These are phyloP conservation scores for Flaveria sonorensis DNA, from an alignment of 129 eudicot genomes.

Conservation along the genomic window DNA sequence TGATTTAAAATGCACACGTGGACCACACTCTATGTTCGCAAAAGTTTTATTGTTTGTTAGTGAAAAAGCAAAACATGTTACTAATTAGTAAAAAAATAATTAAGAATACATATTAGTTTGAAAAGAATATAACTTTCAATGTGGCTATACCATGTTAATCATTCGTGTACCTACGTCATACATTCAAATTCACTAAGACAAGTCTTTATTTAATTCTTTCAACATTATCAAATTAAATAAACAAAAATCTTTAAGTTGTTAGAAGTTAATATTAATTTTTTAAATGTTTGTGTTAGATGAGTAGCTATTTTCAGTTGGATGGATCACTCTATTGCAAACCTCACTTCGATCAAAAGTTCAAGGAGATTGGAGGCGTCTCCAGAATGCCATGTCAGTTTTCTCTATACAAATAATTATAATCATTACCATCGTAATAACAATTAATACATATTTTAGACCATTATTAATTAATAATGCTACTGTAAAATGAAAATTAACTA, in stretches of 20 bases:
- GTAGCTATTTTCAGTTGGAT: conserved; percentile 65
- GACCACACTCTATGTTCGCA: too few species aligned
- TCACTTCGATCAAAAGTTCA: conserved; percentile 82
- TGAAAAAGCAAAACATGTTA: too few species aligned
- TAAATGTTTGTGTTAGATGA: conserved; percentile 44
- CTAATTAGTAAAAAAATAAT: too few species aligned
- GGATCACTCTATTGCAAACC: conserved; percentile 83
- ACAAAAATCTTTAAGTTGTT: background rate
- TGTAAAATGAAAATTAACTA: too few species aligned
- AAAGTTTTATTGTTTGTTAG: too few species aligned
- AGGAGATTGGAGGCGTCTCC: conserved; percentile 61
- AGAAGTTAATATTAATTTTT: background rate
- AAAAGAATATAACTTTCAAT: too few species aligned
- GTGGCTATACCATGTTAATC: too few species aligned
- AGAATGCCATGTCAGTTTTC: conserved; percentile 53
- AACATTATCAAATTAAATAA: background rate
- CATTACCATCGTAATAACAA: background rate
- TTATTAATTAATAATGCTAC: background rate
- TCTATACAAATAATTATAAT: background rate
- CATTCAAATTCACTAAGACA: too few species aligned
- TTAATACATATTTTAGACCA: background rate
- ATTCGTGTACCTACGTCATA: too few species aligned
- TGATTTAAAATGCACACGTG: too few species aligned
- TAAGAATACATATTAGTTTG: too few species aligned
- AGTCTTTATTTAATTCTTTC: too few species aligned